A percentile compares a stretch with the other conserved stretches of the same genome.
Evolutionary conservation across 23 red algal species (phyloP).

Genomic region (Cyanidiococcus yangmingshanensis): DNA sequence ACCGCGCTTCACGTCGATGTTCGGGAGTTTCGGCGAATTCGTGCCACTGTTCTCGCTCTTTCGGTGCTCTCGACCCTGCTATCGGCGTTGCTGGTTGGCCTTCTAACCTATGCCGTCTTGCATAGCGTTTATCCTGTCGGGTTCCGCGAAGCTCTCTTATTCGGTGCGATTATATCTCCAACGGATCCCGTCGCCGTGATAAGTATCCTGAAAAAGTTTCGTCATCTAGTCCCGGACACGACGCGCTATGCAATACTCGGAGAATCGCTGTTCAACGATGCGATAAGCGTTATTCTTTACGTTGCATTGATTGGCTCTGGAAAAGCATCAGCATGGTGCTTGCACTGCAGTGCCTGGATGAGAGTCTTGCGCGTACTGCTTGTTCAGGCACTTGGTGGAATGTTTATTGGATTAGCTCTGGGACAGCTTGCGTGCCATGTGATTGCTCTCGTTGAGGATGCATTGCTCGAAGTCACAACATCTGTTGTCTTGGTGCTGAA

Average conservation of each 20-base stretch:
- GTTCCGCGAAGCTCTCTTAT: conserved; percentile 78
- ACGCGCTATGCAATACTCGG: conserved; percentile 77
- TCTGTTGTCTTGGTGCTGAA: conserved; percentile 83
- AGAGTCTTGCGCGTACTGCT: conserved; percentile 44
- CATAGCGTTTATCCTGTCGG: conserved; percentile 43
- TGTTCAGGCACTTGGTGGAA: conserved; percentile 43
- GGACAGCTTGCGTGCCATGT: conserved; percentile 75
- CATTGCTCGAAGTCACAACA: conserved; percentile 68
- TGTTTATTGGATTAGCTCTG: conserved; percentile 63
- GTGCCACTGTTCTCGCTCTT: conserved; percentile 49
- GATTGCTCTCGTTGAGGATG: conserved; percentile 53
- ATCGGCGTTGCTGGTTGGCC: conserved; percentile 44
- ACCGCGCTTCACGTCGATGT: conserved; percentile 89
- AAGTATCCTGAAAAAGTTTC: conserved; percentile 68
- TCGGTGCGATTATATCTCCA: conserved; percentile 91
- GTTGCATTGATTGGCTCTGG: conserved; percentile 33
- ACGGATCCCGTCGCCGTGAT: conserved; percentile 94
- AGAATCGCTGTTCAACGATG: conserved; percentile 96
- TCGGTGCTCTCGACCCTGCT: conserved; percentile 50
- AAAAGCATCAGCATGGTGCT: conserved; percentile 18
- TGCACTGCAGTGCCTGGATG: conserved; percentile 16
- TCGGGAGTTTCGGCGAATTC: conserved; percentile 65
- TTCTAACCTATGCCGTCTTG: conserved; percentile 62
- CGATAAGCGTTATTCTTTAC: conserved; percentile 87
- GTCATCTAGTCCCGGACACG: conserved; percentile 53